Percentiles rank a stretch among this genome's conserved stretches.
These are phyloP conservation scores for Trichoderma orchidacearum DNA, from an alignment of 495 filamentous ascomycete species.

Conservation along the genomic window DNA sequence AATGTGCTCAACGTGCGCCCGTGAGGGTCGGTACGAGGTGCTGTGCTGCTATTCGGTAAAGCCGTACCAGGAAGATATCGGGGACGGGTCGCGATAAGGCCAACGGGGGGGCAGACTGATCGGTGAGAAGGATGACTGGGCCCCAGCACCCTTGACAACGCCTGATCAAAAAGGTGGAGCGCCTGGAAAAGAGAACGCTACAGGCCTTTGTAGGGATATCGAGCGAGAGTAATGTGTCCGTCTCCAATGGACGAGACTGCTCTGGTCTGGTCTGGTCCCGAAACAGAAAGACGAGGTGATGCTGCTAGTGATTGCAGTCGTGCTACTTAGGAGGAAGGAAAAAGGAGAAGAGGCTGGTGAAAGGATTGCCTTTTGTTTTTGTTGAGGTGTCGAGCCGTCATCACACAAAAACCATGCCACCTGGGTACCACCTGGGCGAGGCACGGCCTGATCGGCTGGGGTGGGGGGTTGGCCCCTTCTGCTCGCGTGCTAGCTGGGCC, in stretches of 20 bases:
- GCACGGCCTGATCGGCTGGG: not conserved
- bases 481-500: not conserved
- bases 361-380: not conserved
- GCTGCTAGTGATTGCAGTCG: too few relatives aligned
- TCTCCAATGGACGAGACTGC: not conserved
- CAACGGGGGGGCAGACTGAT: not conserved
- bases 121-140: not conserved
- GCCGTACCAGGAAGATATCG: not conserved
- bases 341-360: not conserved
- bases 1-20: not conserved
- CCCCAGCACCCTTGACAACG: not conserved
- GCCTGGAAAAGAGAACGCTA: not conserved
- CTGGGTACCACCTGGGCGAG: not conserved
- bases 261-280: too few relatives aligned
- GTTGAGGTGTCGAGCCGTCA: not conserved
- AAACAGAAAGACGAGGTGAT: too few relatives aligned
- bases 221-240: not conserved
- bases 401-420: too few relatives aligned
- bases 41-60: not conserved
- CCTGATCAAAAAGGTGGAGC: not conserved
- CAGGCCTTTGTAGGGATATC: not conserved
- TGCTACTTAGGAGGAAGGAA: not conserved
- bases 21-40: not conserved
- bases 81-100: slow-evolving; percentile 1
- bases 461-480: not conserved